These are phyloP conservation scores for Globisporangium radiosum DNA, from an alignment of 352 stramenopile genomes.

Conservation along the genomic window DNA sequence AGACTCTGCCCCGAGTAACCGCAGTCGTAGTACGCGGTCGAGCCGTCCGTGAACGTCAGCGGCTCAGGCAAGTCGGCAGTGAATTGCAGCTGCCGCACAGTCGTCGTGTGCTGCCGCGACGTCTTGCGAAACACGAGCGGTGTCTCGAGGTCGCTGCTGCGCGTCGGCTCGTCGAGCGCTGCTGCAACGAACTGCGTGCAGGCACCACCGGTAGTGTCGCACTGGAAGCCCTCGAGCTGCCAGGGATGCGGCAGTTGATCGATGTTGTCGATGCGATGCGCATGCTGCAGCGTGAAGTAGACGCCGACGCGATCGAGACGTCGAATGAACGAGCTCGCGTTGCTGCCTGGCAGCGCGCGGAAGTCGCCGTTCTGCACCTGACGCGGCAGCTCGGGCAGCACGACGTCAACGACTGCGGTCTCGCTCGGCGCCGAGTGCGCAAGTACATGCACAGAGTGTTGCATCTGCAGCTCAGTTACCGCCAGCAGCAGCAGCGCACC, in stretches of 20 bases:
- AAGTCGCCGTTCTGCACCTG: constrained; percentile 31
- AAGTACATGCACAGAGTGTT: too few species aligned
- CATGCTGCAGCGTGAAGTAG: constrained; percentile 30
- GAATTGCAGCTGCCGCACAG: constrained; percentile 34
- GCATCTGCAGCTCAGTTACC: too few species aligned
- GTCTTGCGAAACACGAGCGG: constrained; percentile 1
- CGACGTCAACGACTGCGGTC: constrained; percentile 19
- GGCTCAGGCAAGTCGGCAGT: constrained; percentile 11
- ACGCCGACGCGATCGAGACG: constrained; percentile 18
- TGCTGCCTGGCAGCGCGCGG: constrained; percentile 8
- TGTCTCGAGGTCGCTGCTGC: background rate
- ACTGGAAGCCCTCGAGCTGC: constrained; percentile 40
- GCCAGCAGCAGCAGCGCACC: background rate
- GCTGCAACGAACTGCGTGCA: constrained; percentile 23
- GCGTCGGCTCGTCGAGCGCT: constrained; percentile 12
- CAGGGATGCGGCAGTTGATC: constrained; percentile 8
- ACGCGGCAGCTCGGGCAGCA: constrained; percentile 14
- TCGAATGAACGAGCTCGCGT: constrained; percentile 19
- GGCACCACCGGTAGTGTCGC: constrained; percentile 11
- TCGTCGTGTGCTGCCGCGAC: background rate
- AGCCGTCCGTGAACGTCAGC: constrained; percentile 17
- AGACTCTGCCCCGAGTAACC: constrained; percentile 18
- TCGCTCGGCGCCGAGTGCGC: background rate
- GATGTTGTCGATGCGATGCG: background rate
- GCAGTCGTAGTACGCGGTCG: constrained; percentile 38